Base-by-base conservation (phyloP, 495 filamentous ascomycete species). In the Penicillium argentinense region DNA sequence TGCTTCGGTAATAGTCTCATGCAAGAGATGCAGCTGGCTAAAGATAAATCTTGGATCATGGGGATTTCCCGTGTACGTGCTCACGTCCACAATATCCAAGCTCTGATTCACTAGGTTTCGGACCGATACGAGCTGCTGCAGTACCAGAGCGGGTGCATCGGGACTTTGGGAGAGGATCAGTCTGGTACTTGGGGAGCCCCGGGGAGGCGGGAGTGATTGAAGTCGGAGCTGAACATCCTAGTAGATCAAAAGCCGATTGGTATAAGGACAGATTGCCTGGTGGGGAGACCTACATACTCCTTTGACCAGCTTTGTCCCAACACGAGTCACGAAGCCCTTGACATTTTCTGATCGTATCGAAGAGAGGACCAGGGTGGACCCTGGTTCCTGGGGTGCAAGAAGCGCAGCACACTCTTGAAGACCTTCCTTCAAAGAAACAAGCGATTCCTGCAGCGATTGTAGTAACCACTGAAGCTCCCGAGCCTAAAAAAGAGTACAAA, bases 391-490 rank as follows among this genome's bases (percentile, higher is more conserved):
- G 2, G 92, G 89, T 8, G 88, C 82, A 25, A 98, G 80, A 7
- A 97, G 79, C 18, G 81, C 79, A 37, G 85, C 82, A 66, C 93
- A 97, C 71, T 96, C 91, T 66, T 91, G 82, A 12, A 98, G 82
- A 37, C 92, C 91, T 59, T 81, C 79, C 65, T 90, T 88, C 47
- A 98, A 65, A 9, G 87, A 84, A 22, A 72, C 71, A 25, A 97
- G 78, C 13, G 86, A 89, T 37, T 88, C 80, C 67, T 87, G 84
- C 13, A 97, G 78, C 19, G 86, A 81, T 28, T 77, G 67, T 41
- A 97, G 76, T 5, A 97, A 86, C 95, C 93, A 97, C 64, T 84
- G 72, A 21, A 97, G 76, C 70, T 98, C 93, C 37, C 80, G 79
- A 21, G 78, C 76, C 86, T 90, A 62, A 51, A 47, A 38, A 19